Evolutionary conservation across 805 yeast species (phyloP), one percentile per base, ranked within the genome.

Genomic region (Starmerella stigmatis): DNA sequence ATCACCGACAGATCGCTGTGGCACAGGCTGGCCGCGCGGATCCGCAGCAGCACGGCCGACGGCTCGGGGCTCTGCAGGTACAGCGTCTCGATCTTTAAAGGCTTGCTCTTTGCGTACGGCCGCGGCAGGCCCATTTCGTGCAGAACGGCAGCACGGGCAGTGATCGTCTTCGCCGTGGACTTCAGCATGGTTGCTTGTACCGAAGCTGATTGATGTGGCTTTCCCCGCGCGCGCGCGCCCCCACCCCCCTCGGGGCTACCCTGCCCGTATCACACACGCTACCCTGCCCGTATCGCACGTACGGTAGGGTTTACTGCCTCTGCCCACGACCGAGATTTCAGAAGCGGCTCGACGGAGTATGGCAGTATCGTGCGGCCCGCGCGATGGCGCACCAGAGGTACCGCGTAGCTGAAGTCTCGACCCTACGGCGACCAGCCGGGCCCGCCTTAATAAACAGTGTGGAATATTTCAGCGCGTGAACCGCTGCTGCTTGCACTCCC

Each of bases 1-100:
- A 92, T 72, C 11, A 97, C 89, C 71, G 81, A 92, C 26, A 97
- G 96, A 64, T 92, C 98, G 34, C 97, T 92, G 70, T 92, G 97
- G 65, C 98, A 92, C 35, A 92, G 95, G 64, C 96, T 97, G 23
- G 96, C 85, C 68, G 82, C 74, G 41, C 70, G 71, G 48, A 92
- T 68, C 67, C 85, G 82, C 64, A 92, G 83, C 67, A 97, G 81
- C 37, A 92, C 96, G 68, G 89, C 97, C 60, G 88, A 95, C 38
- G 96, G 94, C 65, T 76, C 81, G 57, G 98, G 97, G 20, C 96
- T 85, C 23, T 74, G 78, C 35, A 92, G 96, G 61, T 81, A 84
- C 55, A 92, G 74, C 49, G 82, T 83, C 67, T 92, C 97, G 49
- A 92, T 75, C 34, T 78, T 60, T 58, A 92, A 72, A 7, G 63